Percentiles rank a stretch among this genome's conserved stretches.
phyloP scores from a whole-genome alignment of 1,139 yeast species.

The Magnusiomyces tetraspermus region DNA sequence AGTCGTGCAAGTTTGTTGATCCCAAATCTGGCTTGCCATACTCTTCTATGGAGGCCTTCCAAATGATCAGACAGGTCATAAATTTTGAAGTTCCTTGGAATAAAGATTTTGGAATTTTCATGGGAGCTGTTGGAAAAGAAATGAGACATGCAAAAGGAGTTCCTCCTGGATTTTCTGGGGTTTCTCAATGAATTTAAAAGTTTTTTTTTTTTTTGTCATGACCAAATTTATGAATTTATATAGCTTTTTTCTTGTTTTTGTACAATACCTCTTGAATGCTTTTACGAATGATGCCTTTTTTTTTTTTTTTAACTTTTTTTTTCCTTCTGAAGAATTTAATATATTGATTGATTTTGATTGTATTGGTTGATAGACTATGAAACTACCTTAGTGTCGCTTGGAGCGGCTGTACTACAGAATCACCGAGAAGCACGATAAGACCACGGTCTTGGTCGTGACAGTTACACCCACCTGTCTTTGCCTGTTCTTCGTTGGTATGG shows the following conservation, averaged over 20 bases:
- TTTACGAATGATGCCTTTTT: too few relatives aligned
- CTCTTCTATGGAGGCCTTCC: constrained; percentile 70
- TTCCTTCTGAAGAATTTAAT: too few relatives aligned
- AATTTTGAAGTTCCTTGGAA: constrained; percentile 65
- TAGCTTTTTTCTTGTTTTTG: not conserved
- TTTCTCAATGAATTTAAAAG: not conserved
- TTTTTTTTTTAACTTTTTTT: too few relatives aligned
- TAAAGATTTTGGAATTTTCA: constrained; percentile 59
- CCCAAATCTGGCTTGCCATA: constrained; percentile 78
- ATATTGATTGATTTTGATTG: too few relatives aligned
- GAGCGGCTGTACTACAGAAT: too few relatives aligned
- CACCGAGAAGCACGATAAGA: too few relatives aligned
- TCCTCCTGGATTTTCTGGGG: constrained; percentile 61
- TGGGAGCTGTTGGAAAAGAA: constrained; percentile 48
- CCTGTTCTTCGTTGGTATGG: too few relatives aligned
- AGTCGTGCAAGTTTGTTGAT: constrained; percentile 74
- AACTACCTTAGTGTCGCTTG: too few relatives aligned
- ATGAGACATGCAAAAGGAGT: constrained; percentile 73
- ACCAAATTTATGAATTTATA: not conserved
- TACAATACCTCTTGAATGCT: too few relatives aligned
- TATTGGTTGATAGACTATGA: too few relatives aligned
- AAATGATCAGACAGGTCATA: constrained; percentile 56
- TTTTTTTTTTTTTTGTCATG: not conserved
- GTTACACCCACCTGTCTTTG: too few relatives aligned
- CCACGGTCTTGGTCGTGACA: too few relatives aligned